A percentile compares a stretch with the other conserved stretches of the same genome.
Evolutionary conservation across 164 flowering plant genomes (phyloP).

Genomic region (Paratinospora sagittata): DNA sequence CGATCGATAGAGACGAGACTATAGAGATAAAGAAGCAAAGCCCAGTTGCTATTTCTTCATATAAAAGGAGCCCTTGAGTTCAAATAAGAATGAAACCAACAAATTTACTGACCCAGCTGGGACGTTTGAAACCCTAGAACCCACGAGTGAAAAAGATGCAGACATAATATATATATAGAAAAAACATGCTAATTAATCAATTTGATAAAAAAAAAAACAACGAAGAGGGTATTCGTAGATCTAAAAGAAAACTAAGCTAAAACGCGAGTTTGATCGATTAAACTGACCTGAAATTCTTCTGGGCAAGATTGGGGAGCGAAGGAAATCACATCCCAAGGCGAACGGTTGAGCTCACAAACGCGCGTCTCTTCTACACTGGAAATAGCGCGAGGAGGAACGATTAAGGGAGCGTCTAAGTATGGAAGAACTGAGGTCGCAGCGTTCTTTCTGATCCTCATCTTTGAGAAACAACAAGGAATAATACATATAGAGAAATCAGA

Average conservation of each 20-base stretch:
- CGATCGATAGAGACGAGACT: too few relatives aligned
- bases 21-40: conserved; percentile 15
- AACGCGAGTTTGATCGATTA: not conserved
- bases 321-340: conserved; percentile 57
- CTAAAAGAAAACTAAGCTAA: not conserved
- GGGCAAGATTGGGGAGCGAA: conserved; percentile 18
- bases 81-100: not conserved
- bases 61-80: conserved; percentile 12
- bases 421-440: not conserved
- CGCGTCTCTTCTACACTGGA: conserved; percentile 18
- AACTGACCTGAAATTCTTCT: conserved; percentile 11
- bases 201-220: too few relatives aligned
- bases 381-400: not conserved
- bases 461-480: not conserved
- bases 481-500: not conserved
- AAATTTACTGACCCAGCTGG: not conserved
- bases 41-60: conserved; percentile 24
- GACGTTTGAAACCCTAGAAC: conserved; percentile 17
- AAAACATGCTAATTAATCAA: too few relatives aligned
- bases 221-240: conserved; percentile 14
- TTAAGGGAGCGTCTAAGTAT: not conserved
- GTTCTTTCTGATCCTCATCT: conserved; percentile 24
- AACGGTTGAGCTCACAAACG: conserved; percentile 48
- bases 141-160: too few relatives aligned
- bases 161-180: too few relatives aligned